Base-by-base conservation (phyloP, 2,329 filamentous ascomycete species). In the Akanthomyces uredinophilus region DNA sequence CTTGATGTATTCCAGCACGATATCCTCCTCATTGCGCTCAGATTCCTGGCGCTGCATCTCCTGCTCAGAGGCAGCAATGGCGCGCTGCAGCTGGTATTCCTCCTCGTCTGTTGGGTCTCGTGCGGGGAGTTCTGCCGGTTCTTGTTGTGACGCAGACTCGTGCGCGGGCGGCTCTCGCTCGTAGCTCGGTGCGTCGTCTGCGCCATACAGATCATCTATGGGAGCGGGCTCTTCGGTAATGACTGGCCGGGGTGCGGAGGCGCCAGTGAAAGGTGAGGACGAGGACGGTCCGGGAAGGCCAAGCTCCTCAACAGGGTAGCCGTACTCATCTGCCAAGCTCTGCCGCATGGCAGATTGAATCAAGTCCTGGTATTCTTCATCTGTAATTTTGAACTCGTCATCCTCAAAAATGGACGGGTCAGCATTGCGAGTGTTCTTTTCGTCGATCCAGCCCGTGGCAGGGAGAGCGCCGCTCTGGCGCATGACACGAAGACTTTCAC, bases 1-100 rank as follows among this genome's bases (percentile, higher is more conserved):
- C 79, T 88, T 90, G 46, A 92, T 82, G 72, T 91, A 92, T 68
- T 92, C 88, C 70, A 93, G 73, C 10, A 92, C 84, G 63, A 89
- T 85, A 61, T 91, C 84, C 70, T 93, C 89, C 69, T 92, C 89
- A 0, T 80, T 83, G 69, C 74, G 79, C 60, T 76, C 72, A 43
- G 71, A 74, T 53, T 73, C 71, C 41, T 78, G 74, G 4, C 77
- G 74, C 49, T 75, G 73, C 66, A 79, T 68, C 59, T 81, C 73
- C 39, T 78, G 72, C 58, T 73, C 72, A 27, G 83, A 79, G 14
- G 74, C 77, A 8, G 74, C 73, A 41, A 85, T 74, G 1, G 78
- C 82, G 11, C 73, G 77, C 44, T 76, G 73, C 4, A 85, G 67
- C 58, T 81, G 73, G 52, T 78, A 73, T 29, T 83, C 79, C 4